phyloP scores from a whole-genome alignment of 2,329 filamentous ascomycete genomes.

The Trichoderma aggressivum region DNA sequence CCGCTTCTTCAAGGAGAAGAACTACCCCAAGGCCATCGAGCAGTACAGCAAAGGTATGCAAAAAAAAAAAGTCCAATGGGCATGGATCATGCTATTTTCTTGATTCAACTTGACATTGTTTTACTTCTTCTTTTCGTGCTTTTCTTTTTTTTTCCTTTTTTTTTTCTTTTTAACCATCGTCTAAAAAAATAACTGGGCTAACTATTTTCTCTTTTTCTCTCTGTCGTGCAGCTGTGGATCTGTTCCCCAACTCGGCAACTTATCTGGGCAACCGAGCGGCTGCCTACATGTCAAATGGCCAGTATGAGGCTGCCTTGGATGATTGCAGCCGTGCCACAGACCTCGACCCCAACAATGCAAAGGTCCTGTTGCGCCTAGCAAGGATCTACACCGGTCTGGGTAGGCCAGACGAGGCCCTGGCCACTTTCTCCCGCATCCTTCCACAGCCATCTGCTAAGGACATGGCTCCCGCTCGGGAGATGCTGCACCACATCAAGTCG shows the following conservation, averaged over 20 bases:
- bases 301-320: constrained; percentile 75
- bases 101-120: neutral
- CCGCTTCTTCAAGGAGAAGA: constrained; percentile 93
- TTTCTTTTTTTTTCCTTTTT: neutral
- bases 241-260: constrained; percentile 79
- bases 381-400: constrained; percentile 87
- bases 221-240: constrained; percentile 68
- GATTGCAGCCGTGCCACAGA: constrained; percentile 82
- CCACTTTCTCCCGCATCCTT: constrained; percentile 75
- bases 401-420: constrained; percentile 79
- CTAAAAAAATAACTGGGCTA: neutral
- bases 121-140: neutral
- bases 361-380: constrained; percentile 82
- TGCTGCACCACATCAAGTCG: constrained; percentile 76
- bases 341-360: constrained; percentile 79
- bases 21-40: constrained; percentile 81
- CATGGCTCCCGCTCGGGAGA: constrained; percentile 74
- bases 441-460: constrained; percentile 82
- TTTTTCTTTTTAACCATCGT: neutral
- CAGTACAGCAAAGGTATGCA: constrained; percentile 88
- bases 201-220: constrained; percentile 15
- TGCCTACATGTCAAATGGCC: constrained; percentile 83
- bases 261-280: constrained; percentile 95
- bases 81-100: neutral
- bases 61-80: neutral